phyloP scores from a whole-genome alignment of 2,329 filamentous ascomycete species.

The Aspergillus sp. region DNA sequence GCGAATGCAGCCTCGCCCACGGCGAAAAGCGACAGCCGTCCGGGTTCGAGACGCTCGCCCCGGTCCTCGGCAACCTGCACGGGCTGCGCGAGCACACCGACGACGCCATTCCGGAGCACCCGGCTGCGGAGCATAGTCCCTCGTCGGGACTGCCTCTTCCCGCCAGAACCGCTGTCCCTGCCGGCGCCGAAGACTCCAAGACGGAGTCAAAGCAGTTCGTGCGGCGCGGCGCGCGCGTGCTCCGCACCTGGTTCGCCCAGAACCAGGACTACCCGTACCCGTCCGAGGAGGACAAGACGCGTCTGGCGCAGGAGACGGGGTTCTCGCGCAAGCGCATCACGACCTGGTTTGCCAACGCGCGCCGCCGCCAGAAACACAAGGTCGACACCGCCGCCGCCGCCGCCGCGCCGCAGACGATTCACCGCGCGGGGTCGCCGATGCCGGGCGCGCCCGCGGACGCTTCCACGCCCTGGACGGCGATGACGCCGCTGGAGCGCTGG shows the following conservation, averaged over 20 bases:
- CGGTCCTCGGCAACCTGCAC: constrained; percentile 51
- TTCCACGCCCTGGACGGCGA: constrained; percentile 26
- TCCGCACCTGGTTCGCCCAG: constrained; percentile 48
- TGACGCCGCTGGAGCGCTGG: constrained; percentile 51
- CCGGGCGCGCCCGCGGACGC: constrained; percentile 19
- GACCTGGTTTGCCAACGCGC: constrained; percentile 54
- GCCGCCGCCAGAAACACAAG: constrained; percentile 47
- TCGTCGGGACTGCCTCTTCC: too few relatives aligned
- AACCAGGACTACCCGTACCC: constrained; percentile 52
- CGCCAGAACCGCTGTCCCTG: too few relatives aligned
- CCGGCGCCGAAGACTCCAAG: constrained; percentile 10
- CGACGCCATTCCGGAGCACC: constrained; percentile 7
- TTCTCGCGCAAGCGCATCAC: constrained; percentile 47
- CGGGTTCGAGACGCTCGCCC: constrained; percentile 47
- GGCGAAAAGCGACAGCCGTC: constrained; percentile 46
- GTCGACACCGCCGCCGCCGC: constrained; percentile 7
- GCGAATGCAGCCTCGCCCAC: constrained; percentile 50
- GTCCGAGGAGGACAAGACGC: constrained; percentile 45
- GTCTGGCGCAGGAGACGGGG: constrained; percentile 44
- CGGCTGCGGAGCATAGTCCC: too few relatives aligned
- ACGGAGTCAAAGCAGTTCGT: constrained; percentile 40
- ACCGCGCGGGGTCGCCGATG: constrained; percentile 46
- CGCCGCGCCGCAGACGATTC: constrained; percentile 18
- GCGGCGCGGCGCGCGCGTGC: constrained; percentile 44
- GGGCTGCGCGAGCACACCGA: constrained; percentile 45